A percentile compares a stretch with the other conserved stretches of the same genome.
Conservation (phyloP, 1,139 yeast genomes). For the Scheffersomyces illinoinensis region DNA sequence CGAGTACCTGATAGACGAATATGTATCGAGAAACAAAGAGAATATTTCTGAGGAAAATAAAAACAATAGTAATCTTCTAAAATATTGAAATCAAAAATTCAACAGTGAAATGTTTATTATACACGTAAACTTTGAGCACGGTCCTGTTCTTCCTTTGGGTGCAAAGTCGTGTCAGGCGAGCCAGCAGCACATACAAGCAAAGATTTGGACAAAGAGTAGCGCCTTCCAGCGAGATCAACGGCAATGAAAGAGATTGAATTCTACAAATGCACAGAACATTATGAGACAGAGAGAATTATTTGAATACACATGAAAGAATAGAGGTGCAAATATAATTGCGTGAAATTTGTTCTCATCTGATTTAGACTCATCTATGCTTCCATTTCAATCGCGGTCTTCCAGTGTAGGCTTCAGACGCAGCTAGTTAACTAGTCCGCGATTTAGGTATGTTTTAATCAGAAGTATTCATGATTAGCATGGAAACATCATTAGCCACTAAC, state of each 20-base stretch:
- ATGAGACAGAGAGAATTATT: not conserved
- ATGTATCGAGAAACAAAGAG: not conserved
- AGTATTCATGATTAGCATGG: constrained; percentile 55
- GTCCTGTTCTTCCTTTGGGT: not conserved
- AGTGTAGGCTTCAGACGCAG: constrained; percentile 34
- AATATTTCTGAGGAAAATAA: no score
- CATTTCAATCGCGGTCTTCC: not conserved
- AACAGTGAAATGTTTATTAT: not conserved
- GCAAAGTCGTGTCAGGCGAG: not conserved
- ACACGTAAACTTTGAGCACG: not conserved
- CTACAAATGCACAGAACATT: not conserved
- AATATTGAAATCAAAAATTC: not conserved
- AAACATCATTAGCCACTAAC: constrained; percentile 44
- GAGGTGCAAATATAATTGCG: no score
- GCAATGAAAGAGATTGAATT: not conserved
- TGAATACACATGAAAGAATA: no score
- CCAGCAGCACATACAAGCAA: not conserved
- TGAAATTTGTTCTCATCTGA: not conserved
- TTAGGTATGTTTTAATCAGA: constrained; percentile 41
- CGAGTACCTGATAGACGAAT: not conserved
- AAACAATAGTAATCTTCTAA: not conserved
- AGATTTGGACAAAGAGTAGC: not conserved
- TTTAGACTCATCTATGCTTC: not conserved
- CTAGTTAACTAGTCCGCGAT: constrained; percentile 23
- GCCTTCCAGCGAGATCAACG: not conserved